Base-by-base conservation (phyloP, 305 asterid species). In the Ilex paraguariensis region DNA sequence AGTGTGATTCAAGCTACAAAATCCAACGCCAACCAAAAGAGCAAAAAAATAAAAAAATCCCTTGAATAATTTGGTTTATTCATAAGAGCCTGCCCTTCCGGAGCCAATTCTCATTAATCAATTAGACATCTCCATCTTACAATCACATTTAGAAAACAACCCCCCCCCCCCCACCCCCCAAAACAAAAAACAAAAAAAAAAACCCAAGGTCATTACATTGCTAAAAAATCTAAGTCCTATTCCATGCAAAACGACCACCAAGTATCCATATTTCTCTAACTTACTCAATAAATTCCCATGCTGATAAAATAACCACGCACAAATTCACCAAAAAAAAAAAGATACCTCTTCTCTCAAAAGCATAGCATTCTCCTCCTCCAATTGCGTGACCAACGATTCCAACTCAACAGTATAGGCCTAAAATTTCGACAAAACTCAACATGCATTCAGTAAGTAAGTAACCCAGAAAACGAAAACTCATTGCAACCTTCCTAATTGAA, bases 381-480 rank as follows among this genome's bases (percentile, higher is more conserved):
- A 79, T 54, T 81, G 86, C 3, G 91, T 77, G 71, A 92, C 98
- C 83, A 82, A 40, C 13, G 97, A 68, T 74, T 89, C 98, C 84
- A 92, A 70, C 73, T 92, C 98, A 68, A 92, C 89, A 0, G 97
- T 92, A 72, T 92, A 89, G 59, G 97, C 98, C 98, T 92, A 45
- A 30, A 60, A 66, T 31, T 16, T 13, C 1, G 45, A 21, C 13
- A 51, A 56, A 60, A 44, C 62, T 21, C n/a, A 42, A 66, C 64
- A 60, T 57, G 71, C 69, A 57, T 15, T 44, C 54, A 61, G 55
- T 14, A 65, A 62, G 30, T 67, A 60, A 31, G 28, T 21, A 9
- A 13, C 62, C n/a, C 14, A 62, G n/a, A 52, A 6, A 7, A 52
- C 12, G n/a, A 5, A n/a, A 48, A 16, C 7, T 31, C 33, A 56